phyloP scores from a whole-genome alignment of 108 stramenopile genomes.

The Pseudonitzschia pungens region DNA sequence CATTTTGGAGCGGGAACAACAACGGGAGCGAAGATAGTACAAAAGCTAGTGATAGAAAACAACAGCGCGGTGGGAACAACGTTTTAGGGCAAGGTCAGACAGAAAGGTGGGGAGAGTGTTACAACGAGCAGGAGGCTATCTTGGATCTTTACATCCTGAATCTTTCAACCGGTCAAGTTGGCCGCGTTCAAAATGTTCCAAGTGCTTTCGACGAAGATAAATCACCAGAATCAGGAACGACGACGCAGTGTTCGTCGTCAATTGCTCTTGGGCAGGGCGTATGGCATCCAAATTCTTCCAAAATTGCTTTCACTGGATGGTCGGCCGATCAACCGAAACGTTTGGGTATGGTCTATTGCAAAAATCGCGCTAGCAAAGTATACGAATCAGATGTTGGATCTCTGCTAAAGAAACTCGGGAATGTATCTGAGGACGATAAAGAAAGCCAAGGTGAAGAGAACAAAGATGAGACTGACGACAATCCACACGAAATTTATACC shows the following conservation, averaged over 20 bases:
- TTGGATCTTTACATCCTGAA: slow-evolving; percentile 64
- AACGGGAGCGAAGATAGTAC: slow-evolving; percentile 14
- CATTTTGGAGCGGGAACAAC: slow-evolving; percentile 31
- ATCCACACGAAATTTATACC: slow-evolving; percentile 14
- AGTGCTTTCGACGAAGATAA: slow-evolving; percentile 9
- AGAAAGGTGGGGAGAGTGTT: slow-evolving; percentile 82
- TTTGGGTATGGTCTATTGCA: slow-evolving; percentile 74
- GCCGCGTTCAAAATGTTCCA: slow-evolving; percentile 58
- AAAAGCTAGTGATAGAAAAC: too few relatives aligned
- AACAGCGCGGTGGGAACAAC: slow-evolving; percentile 51
- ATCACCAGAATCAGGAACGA: not conserved
- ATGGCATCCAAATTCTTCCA: slow-evolving; percentile 50
- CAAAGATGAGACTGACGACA: not conserved
- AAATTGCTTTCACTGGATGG: slow-evolving; percentile 75
- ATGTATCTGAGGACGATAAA: not conserved
- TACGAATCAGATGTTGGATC: slow-evolving; percentile 55
- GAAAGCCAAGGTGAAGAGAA: not conserved
- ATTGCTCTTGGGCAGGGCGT: slow-evolving; percentile 59
- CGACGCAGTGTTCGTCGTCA: slow-evolving; percentile 14
- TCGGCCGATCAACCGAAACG: slow-evolving; percentile 80
- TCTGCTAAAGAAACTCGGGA: slow-evolving; percentile 35
- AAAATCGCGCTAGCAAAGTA: slow-evolving; percentile 63
- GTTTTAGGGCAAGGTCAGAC: slow-evolving; percentile 65
- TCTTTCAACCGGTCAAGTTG: slow-evolving; percentile 58
- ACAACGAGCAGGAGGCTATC: slow-evolving; percentile 43